A percentile compares a stretch with the other conserved stretches of the same genome.
Conservation (phyloP, 257 asterid species). For the Solanum microdontum region DNA sequence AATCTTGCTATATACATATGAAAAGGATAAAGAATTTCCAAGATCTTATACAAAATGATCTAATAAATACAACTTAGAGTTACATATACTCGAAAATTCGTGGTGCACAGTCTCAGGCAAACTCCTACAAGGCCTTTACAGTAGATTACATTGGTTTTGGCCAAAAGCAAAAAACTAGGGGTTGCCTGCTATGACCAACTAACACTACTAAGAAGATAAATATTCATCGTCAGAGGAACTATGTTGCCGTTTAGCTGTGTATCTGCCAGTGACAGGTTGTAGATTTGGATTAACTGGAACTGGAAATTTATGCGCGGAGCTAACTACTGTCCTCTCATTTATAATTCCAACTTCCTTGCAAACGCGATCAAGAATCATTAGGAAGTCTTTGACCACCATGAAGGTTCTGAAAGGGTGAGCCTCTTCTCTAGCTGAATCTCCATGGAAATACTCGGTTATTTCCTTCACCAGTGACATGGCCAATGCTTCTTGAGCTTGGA, state of each 20-base stretch:
- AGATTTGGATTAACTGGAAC: conserved; percentile 23
- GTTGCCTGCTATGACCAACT: neutral
- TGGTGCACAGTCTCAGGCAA: neutral
- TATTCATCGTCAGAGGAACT: conserved; percentile 15
- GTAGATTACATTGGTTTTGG: conserved; percentile 1
- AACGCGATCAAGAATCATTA: conserved; percentile 13
- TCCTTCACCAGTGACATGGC: conserved; percentile 22
- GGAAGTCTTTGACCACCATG: conserved; percentile 20
- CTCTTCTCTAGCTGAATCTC: conserved; percentile 20
- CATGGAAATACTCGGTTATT: conserved; percentile 24
- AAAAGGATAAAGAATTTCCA: neutral
- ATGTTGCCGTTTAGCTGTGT: neutral
- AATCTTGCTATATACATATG: neutral
- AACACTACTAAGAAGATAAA: neutral
- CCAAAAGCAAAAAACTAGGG: neutral
- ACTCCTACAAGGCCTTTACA: neutral
- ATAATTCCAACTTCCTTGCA: conserved; percentile 16
- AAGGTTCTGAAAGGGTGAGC: conserved; percentile 19
- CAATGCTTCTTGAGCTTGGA: conserved; percentile 16
- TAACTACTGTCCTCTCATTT: conserved; percentile 7
- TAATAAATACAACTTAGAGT: neutral
- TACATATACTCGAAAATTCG: neutral
- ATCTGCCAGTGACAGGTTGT: conserved; percentile 5
- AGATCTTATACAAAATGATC: neutral
- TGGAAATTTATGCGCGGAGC: conserved; percentile 15